Evolutionary conservation across 2,329 filamentous ascomycete genomes (phyloP).

Genomic region (Phialophora verrucosa): DNA sequence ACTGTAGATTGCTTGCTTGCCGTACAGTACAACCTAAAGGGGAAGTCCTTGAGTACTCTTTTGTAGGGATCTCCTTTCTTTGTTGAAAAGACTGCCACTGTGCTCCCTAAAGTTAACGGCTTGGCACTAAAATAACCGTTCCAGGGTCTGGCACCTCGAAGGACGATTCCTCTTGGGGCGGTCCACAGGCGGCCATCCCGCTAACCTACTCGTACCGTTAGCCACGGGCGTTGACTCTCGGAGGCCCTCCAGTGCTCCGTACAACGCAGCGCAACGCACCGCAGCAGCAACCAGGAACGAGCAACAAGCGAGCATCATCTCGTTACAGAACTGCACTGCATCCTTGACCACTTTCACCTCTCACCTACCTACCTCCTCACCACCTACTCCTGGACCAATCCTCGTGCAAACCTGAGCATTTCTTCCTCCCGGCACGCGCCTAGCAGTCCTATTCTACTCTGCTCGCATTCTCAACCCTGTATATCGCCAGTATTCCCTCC

Average conservation of each 20-base stretch:
- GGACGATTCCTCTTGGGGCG: background rate
- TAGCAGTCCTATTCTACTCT: constrained; percentile 32
- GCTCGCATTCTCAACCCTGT: constrained; percentile 35
- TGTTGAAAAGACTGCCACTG: background rate
- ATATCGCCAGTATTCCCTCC: constrained; percentile 27
- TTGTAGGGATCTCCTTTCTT: background rate
- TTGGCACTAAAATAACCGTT: constrained; percentile 1
- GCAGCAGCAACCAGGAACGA: constrained; percentile 29
- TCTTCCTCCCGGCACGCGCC: constrained; percentile 29
- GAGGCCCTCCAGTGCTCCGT: constrained; percentile 10
- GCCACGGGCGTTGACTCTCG: constrained; percentile 12
- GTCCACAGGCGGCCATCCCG: constrained; percentile 12
- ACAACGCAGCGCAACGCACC: constrained; percentile 7
- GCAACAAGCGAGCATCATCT: constrained; percentile 28
- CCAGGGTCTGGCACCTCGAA: background rate
- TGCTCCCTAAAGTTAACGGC: background rate
- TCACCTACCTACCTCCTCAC: constrained; percentile 15
- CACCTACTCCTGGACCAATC: constrained; percentile 20
- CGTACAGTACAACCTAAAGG: background rate
- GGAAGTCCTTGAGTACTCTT: background rate
- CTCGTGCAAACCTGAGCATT: constrained; percentile 27
- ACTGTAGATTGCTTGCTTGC: background rate
- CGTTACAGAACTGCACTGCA: constrained; percentile 24
- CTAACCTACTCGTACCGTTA: constrained; percentile 1
- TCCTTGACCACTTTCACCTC: constrained; percentile 31